These are phyloP conservation scores for Fragaria vesca DNA, from an alignment of 306 rosid genomes.

Conservation along the genomic window DNA sequence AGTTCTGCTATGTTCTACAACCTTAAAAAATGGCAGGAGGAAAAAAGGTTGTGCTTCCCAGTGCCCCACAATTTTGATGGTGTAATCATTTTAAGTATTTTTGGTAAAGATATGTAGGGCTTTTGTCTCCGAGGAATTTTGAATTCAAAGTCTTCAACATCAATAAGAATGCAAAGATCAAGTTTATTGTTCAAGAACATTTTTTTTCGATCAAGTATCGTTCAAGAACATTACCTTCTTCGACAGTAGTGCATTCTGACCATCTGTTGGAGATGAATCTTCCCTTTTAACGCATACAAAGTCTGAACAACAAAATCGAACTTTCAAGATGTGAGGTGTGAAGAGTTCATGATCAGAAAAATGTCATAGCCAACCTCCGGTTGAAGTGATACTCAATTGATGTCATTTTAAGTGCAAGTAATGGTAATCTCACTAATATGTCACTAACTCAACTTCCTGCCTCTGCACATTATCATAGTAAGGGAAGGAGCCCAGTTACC, in stretches of 20 bases:
- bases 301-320: not conserved
- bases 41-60: not conserved
- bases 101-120: too few species aligned
- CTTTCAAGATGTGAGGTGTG: not conserved
- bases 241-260: not conserved
- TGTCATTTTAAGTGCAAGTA: not conserved
- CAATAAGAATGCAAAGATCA: not conserved
- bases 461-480: not conserved
- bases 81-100: too few species aligned
- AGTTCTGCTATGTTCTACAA: not conserved
- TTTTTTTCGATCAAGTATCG: not conserved
- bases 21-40: not conserved
- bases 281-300: not conserved
- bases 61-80: not conserved
- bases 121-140: too few species aligned
- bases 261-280: not conserved
- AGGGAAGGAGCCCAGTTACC: not conserved
- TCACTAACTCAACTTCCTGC: not conserved
- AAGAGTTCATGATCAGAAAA: not conserved
- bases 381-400: not conserved
- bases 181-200: not conserved
- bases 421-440: not conserved
- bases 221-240: not conserved
- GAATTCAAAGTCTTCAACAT: not conserved
- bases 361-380: not conserved